A percentile compares a stretch with the other conserved stretches of the same genome.
Evolutionary conservation across 768 basidiomycete species (phyloP).

Genomic region (Hysterangium stoloniferum): DNA sequence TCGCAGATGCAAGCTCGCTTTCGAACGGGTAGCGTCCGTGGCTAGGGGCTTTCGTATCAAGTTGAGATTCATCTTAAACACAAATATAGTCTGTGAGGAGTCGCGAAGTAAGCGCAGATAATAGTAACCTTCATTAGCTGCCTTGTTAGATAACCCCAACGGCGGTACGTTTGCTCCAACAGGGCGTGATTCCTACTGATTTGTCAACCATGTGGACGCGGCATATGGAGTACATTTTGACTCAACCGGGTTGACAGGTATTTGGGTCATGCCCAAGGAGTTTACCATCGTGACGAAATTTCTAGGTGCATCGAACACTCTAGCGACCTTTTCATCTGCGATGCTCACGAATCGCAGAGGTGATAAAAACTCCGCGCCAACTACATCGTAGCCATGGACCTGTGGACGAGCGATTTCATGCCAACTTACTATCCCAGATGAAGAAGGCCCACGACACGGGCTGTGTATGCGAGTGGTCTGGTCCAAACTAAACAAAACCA

Average conservation of each 20-base stretch:
- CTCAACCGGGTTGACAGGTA: conserved; percentile 47
- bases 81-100: neutral
- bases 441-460: conserved; percentile 21
- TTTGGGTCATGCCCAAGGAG: conserved; percentile 37
- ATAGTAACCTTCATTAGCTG: conserved; percentile 71
- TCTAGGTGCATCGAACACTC: conserved; percentile 87
- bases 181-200: conserved; percentile 50
- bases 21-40: conserved; percentile 61
- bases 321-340: conserved; percentile 92
- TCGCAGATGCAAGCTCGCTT: conserved; percentile 78
- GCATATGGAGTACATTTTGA: conserved; percentile 13
- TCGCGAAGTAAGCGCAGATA: conserved; percentile 14
- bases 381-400: conserved; percentile 92
- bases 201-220: neutral
- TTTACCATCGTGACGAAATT: conserved; percentile 65
- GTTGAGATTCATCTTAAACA: conserved; percentile 1
- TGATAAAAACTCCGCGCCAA: conserved; percentile 69
- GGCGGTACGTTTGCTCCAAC: conserved; percentile 86
- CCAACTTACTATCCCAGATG: conserved; percentile 40
- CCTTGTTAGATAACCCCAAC: conserved; percentile 91
- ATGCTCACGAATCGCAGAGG: conserved; percentile 79
- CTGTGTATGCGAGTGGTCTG: conserved; percentile 91
- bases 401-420: conserved; percentile 90
- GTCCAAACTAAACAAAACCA: conserved; percentile 49
- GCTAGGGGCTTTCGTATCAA: neutral